Conservation (phyloP, 352 stramenopile species). For the Phytophthora chlamydospora region DNA sequence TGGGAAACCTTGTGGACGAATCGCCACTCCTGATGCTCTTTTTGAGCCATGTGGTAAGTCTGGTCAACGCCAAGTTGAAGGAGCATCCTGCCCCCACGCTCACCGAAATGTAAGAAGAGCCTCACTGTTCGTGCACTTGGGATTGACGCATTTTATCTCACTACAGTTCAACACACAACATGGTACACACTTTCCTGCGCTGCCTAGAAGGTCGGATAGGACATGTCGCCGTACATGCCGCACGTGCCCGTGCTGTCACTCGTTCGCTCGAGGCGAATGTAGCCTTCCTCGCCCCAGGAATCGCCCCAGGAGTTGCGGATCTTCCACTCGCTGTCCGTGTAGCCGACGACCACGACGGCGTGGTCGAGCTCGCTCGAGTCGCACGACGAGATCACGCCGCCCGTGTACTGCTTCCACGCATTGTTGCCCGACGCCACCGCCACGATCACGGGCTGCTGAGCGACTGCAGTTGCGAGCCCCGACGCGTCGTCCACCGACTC, state of each 20-base stretch:
- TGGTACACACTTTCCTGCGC: background rate
- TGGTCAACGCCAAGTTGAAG: conserved; percentile 23
- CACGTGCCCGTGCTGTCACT: conserved; percentile 60
- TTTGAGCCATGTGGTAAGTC: conserved; percentile 2
- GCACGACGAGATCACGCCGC: conserved; percentile 85
- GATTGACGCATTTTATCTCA: conserved; percentile 20
- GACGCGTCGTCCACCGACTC: conserved; percentile 52
- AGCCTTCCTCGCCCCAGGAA: conserved; percentile 93
- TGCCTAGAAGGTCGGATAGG: conserved; percentile 45
- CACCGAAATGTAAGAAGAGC: conserved; percentile 6
- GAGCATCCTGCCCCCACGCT: background rate
- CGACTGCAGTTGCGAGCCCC: conserved; percentile 27
- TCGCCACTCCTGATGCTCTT: conserved; percentile 9
- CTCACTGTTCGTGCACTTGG: conserved; percentile 8
- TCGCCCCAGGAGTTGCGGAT: conserved; percentile 98
- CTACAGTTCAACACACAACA: conserved; percentile 15
- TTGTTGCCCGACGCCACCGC: conserved; percentile 94
- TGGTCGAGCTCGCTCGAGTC: conserved; percentile 94
- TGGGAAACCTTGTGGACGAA: conserved; percentile 22
- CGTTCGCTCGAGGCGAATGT: conserved; percentile 93
- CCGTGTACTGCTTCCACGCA: conserved; percentile 97
- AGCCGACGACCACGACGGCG: conserved; percentile 97
- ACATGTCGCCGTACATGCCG: conserved; percentile 70
- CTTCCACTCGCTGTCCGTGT: conserved; percentile 91
- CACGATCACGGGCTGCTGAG: conserved; percentile 91